Base-by-base conservation (phyloP, 495 filamentous ascomycete genomes). In the Aspergillus ostianus region DNA sequence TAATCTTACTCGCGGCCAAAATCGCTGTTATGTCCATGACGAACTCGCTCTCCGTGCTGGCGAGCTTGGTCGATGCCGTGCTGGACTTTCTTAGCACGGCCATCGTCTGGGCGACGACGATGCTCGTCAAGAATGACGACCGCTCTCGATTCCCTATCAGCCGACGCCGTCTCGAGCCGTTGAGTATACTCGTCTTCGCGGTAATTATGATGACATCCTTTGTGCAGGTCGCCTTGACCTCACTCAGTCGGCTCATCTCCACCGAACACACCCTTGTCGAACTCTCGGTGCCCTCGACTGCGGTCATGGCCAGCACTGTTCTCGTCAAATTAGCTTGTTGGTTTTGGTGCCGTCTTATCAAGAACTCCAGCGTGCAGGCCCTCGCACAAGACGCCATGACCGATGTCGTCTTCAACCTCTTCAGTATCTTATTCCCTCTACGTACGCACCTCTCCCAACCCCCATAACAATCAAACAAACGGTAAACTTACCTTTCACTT, bases 171-270 rank as follows among this genome's bases (percentile, higher is more conserved):
- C 80, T 97, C 30, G 90, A 92, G 61, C 90, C 90, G 0, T 63
- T 93, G n/a, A 90, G 88, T 44, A 83, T 93, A 8, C 79, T 93
- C 10, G 83, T 93, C 54, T 93, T 92, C 71, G 87, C 88, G 0
- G 82, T 93, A 17, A 85, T 93, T 47, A 93, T 93, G 87, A 85
- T 96, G 46, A 92, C 88, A 2, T 91, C 90, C 0, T 96, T 97
- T 70, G 83, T 88, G 56, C 92, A 97, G 70, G 91, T 97, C 15
- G 87, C 80, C 12, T 67, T 96, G 3, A 80, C 93, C 62, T 90
- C 90, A 53, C 60, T 90, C 27, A 77, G 84, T 52, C 84, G 86
- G 32, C 77, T 97, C n/a, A 80, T 79, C 15, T 80, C 79, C 2
- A 67, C 79, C 1, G 80, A 93, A 55, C 89, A 86, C 51, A 76